phyloP scores from a whole-genome alignment of 208 protist species.

The Trypanosoma conorhini region DNA sequence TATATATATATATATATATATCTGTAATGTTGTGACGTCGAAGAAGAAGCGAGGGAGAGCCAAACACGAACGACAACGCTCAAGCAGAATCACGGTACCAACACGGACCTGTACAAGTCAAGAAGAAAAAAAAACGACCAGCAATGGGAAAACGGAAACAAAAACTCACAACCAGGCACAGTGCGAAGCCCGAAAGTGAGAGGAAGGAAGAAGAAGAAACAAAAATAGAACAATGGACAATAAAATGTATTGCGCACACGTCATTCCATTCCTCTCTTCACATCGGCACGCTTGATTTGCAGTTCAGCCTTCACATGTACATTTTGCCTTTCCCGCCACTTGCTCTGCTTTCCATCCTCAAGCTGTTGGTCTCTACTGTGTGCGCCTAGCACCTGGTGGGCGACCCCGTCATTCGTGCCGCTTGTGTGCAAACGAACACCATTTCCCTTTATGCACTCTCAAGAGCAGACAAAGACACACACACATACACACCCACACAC shows the following conservation, averaged over 20 bases:
- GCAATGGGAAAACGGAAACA: background rate
- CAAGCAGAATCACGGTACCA: background rate
- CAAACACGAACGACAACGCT: background rate
- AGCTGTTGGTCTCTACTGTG: background rate
- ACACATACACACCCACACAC: background rate
- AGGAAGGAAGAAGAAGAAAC: background rate
- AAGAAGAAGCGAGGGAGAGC: background rate
- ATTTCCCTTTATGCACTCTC: background rate
- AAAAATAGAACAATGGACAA: background rate
- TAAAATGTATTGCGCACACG: background rate
- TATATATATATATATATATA: constrained; percentile 13
- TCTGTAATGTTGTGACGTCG: background rate
- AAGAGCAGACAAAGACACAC: background rate
- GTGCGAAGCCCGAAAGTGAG: background rate
- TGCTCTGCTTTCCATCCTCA: background rate
- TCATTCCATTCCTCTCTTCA: background rate
- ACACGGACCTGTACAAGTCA: background rate
- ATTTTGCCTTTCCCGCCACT: background rate
- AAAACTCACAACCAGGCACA: background rate
- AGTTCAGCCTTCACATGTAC: background rate
- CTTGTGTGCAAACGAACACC: background rate
- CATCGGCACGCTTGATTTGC: background rate
- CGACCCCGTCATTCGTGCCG: background rate
- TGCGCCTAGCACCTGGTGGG: background rate
- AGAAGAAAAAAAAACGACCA: background rate